Conservation (phyloP, 148 eudicot species). For the Rhododendron griersonianum region DNA sequence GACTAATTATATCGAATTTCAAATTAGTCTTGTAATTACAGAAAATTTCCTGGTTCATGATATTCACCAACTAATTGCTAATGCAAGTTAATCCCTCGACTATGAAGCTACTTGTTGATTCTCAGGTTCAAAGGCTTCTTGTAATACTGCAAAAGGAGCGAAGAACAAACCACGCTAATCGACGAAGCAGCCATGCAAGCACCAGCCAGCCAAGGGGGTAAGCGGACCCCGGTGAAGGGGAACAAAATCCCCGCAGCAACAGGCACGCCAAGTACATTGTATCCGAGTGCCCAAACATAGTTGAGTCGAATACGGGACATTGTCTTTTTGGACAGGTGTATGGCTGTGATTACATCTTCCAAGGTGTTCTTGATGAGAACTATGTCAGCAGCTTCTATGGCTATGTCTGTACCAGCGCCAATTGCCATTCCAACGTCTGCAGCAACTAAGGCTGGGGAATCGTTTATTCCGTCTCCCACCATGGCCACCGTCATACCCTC, state of each 20-base stretch:
- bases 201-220: constrained; percentile 98
- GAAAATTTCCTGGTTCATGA: neutral
- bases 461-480: constrained; percentile 99
- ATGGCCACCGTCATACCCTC: constrained; percentile 75
- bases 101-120: neutral
- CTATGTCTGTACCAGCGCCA: constrained; percentile 95
- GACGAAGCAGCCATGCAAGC: constrained; percentile 99
- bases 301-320: constrained; percentile 75
- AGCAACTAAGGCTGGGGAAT: constrained; percentile 91
- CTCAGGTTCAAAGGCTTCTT: constrained; percentile 60
- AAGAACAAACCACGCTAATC: constrained; percentile 89
- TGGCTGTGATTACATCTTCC: constrained; percentile 92
- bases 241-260: constrained; percentile 81
- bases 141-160: constrained; percentile 83
- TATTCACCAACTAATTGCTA: neutral
- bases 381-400: constrained; percentile 95
- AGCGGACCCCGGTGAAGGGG: constrained; percentile 80
- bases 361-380: constrained; percentile 84
- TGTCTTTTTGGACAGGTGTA: constrained; percentile 81
- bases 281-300: constrained; percentile 96
- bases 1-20: neutral
- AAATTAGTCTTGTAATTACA: neutral
- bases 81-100: neutral
- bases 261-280: constrained; percentile 88
- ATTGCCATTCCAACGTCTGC: constrained; percentile 98